Evolutionary conservation across 331 rosid genomes (phyloP).

Genomic region (Acacia pycnantha): DNA sequence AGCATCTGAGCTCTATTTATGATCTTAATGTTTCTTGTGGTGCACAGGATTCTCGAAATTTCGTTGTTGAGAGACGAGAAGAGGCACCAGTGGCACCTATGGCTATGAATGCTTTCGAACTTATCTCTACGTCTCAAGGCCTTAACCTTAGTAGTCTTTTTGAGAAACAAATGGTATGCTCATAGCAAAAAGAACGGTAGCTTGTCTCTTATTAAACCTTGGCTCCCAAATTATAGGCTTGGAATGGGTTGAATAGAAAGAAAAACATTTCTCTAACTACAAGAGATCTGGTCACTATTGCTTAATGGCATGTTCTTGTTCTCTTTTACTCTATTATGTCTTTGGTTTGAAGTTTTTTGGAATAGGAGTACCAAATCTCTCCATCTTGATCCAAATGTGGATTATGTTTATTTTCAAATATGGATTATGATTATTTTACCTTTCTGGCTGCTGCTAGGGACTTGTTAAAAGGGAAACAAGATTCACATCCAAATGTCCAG

Average conservation of each 20-base stretch:
- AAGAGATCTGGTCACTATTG: background rate
- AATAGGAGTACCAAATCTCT: background rate
- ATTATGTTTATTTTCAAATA: background rate
- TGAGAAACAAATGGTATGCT: conserved; percentile 72
- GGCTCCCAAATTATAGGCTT: background rate
- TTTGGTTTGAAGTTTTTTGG: conserved; percentile 5
- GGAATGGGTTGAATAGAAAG: background rate
- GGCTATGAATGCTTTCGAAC: conserved; percentile 87
- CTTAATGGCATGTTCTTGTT: background rate
- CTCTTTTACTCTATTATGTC: background rate
- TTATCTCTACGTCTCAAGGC: conserved; percentile 75
- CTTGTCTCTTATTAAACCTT: background rate
- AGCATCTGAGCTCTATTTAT: conserved; percentile 15
- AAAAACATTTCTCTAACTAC: background rate
- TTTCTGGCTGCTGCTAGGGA: conserved; percentile 45
- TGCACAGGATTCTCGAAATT: conserved; percentile 49
- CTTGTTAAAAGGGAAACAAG: conserved; percentile 63
- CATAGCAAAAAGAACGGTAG: background rate
- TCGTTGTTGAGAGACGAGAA: conserved; percentile 73
- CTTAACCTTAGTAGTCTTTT: conserved; percentile 70
- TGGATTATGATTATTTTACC: background rate
- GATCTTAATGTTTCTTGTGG: conserved; percentile 20
- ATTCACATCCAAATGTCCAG: conserved; percentile 54
- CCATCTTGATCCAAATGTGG: background rate
- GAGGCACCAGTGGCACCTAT: conserved; percentile 38